Evolutionary conservation across 257 asterid genomes (phyloP).

Genomic region (Salvia hispanica): DNA sequence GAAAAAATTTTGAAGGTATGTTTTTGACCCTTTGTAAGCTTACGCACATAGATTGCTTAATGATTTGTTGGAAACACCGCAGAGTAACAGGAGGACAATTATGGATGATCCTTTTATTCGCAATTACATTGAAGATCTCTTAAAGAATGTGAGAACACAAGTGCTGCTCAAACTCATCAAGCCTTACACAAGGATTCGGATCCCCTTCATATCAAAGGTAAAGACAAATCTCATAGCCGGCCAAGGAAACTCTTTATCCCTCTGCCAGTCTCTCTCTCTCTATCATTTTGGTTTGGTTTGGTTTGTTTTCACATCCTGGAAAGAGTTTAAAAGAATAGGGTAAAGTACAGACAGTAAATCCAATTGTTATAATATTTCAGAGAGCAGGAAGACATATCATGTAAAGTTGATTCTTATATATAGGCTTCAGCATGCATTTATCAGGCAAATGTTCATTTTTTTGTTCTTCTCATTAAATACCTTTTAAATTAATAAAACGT

Average conservation of each 20-base stretch:
- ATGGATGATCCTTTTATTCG: slow-evolving; percentile 98
- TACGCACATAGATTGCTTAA: background rate
- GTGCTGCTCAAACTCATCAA: slow-evolving; percentile 95
- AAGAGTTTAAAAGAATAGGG: background rate
- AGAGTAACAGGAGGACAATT: slow-evolving; percentile 97
- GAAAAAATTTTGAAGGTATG: slow-evolving; percentile 92
- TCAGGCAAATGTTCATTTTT: too few relatives aligned
- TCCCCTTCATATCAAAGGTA: slow-evolving; percentile 96
- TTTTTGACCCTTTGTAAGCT: background rate
- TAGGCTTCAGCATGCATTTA: background rate
- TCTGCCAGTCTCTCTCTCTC: background rate
- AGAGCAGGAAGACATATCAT: background rate
- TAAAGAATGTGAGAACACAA: slow-evolving; percentile 95
- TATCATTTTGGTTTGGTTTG: background rate
- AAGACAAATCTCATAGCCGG: slow-evolving; percentile 8
- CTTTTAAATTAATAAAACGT: slow-evolving; percentile 7
- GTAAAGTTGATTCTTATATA: background rate
- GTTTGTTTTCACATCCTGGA: background rate
- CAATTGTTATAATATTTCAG: background rate
- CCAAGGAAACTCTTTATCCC: background rate
- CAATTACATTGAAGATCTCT: slow-evolving; percentile 96
- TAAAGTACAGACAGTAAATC: background rate
- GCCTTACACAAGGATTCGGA: slow-evolving; percentile 94
- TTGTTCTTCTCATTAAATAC: too few relatives aligned
- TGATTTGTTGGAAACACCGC: slow-evolving; percentile 32